Evolutionary conservation across 1,284 basidiomycete species (phyloP), one percentile per base, ranked within the genome.

Genomic region (Phellopilus nigrolimitatus): DNA sequence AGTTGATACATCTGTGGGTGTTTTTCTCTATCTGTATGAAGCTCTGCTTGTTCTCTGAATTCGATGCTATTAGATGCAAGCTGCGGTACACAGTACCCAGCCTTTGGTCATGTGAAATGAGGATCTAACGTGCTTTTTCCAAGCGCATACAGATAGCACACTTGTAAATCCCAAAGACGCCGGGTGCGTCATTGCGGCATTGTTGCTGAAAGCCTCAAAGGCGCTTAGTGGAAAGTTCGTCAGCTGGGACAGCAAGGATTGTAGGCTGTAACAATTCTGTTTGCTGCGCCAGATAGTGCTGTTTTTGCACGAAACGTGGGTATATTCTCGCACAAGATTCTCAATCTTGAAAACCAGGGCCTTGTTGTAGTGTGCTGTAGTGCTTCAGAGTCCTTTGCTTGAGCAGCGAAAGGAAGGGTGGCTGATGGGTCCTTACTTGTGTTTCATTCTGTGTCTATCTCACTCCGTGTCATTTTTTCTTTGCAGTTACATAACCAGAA

Each of bases 171-270:
- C 88, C 3, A 78, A 84, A 55, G 80, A 82, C 43, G 74, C 80
- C 40, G 91, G 84, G 0, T 76, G 86, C 63, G 88, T 91, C 36
- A 80, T 92, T 54, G 88, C 87, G 7, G 72, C 77, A 15, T 69
- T 91, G 27, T 72, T 82, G 2, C 59, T 90, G 28, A 64, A 64
- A 24, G 85, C 84, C 3, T 71, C 79, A 5, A 71, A 74, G 57
- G 62, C 67, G 3, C 62, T 89, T 46, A 87, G 78, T 45, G 92
- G 92, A 13, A 69, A 79, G 56, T 95, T 91, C 63, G 70, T 93
- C 42, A 80, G 71, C 59, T 88, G 86, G 83, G 74, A 87, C 59
- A 72, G 74, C 9, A 78, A 79, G 25, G 75, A 78, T 54, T 85
- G 83, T 64, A 71, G 68, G 72, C 13, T 85, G 78, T 64, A 70